Evolutionary conservation across 208 protist genomes (phyloP).

Genomic region (Trypanosomatidae sp.): DNA sequence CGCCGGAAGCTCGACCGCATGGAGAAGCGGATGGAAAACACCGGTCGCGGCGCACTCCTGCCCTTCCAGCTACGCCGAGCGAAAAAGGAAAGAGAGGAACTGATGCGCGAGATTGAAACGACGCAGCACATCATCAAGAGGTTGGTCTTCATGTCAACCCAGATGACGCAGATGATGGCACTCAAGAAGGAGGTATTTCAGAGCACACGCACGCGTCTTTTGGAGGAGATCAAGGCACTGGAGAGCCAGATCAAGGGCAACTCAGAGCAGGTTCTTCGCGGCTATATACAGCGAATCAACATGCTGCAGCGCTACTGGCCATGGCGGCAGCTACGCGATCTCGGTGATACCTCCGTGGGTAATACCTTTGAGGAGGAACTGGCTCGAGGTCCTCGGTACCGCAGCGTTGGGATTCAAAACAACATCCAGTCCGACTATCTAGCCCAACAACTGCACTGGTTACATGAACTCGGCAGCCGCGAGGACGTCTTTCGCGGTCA

Average conservation of each 20-base stretch:
- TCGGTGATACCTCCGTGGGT: constrained; percentile 74
- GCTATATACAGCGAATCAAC: constrained; percentile 73
- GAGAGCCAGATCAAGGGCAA: constrained; percentile 33
- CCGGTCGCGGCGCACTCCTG: constrained; percentile 32
- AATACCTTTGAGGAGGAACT: constrained; percentile 82
- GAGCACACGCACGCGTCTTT: constrained; percentile 27
- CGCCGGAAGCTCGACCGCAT: constrained; percentile 41
- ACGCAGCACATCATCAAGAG: constrained; percentile 49
- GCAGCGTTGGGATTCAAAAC: constrained; percentile 82
- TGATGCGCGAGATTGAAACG: constrained; percentile 54
- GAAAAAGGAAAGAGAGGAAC: constrained; percentile 45
- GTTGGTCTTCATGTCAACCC: constrained; percentile 49
- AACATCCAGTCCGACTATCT: constrained; percentile 80
- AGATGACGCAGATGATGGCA: constrained; percentile 50
- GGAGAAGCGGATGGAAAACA: constrained; percentile 41
- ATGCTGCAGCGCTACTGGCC: constrained; percentile 87
- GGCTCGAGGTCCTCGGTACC: constrained; percentile 75
- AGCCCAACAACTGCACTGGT: constrained; percentile 74
- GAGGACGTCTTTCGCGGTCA: constrained; percentile 69
- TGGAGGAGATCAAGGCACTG: constrained; percentile 50
- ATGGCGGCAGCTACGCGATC: constrained; percentile 80
- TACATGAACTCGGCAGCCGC: constrained; percentile 51
- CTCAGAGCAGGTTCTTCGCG: constrained; percentile 48
- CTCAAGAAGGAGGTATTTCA: constrained; percentile 32
- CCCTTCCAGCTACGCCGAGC: constrained; percentile 64